Evolutionary conservation across 441 rosid species (phyloP).

Genomic region (Euphorbia celastroides): DNA sequence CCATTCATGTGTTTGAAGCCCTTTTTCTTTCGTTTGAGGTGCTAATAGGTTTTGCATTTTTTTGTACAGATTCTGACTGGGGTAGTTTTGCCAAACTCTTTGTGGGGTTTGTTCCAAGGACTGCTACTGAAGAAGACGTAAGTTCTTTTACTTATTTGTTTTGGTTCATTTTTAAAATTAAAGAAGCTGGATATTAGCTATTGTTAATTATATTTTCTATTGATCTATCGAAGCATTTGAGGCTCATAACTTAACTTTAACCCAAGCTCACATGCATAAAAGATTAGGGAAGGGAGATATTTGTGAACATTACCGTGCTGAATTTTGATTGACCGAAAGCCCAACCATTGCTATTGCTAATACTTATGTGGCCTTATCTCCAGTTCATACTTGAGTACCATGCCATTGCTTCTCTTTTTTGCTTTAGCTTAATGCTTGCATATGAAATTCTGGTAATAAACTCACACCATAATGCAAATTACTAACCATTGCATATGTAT

Average conservation of each 20-base stretch:
- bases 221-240: not conserved
- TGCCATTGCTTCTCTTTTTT: constrained; percentile 2
- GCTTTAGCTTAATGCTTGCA: not conserved
- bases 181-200: constrained; percentile 8
- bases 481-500: not conserved
- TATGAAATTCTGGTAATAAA: not conserved
- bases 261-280: too few relatives aligned
- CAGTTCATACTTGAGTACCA: not conserved
- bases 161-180: not conserved
- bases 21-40: constrained; percentile 2
- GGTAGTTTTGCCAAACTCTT: constrained; percentile 81
- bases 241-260: not conserved
- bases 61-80: constrained; percentile 50
- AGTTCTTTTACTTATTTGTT: constrained; percentile 24
- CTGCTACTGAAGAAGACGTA: constrained; percentile 84
- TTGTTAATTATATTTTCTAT: not conserved
- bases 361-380: not conserved
- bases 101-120: constrained; percentile 98
- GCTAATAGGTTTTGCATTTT: not conserved
- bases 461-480: not conserved
- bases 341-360: not conserved
- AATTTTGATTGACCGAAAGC: not conserved
- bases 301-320: not conserved
- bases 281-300: not conserved
- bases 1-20: not conserved